A percentile compares a stretch with the other conserved stretches of the same genome.
Conservation (phyloP, 768 basidiomycete species). For the Podaxis mareebaensis region DNA sequence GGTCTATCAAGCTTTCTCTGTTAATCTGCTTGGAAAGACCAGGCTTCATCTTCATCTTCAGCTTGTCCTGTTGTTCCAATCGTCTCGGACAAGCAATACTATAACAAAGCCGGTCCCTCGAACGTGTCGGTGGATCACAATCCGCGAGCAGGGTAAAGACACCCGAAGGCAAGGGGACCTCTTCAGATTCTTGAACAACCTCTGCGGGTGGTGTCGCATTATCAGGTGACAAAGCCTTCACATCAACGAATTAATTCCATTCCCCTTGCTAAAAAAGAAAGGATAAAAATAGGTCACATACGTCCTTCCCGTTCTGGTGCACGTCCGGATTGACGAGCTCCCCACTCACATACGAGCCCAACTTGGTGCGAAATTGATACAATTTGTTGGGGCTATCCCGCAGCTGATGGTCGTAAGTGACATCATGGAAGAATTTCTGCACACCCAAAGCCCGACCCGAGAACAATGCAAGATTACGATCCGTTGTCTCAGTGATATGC, state of each 20-base stretch:
- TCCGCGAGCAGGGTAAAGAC: slow-evolving; percentile 96
- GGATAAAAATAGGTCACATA: slow-evolving; percentile 3
- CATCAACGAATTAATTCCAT: neutral
- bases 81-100: slow-evolving; percentile 94
- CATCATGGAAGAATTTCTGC: slow-evolving; percentile 99
- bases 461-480: slow-evolving; percentile 90
- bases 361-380: slow-evolving; percentile 87
- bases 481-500: slow-evolving; percentile 97
- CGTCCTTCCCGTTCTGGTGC: slow-evolving; percentile 27
- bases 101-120: slow-evolving; percentile 92
- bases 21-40: slow-evolving; percentile 85
- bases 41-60: slow-evolving; percentile 93
- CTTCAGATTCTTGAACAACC: slow-evolving; percentile 51
- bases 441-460: slow-evolving; percentile 96
- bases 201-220: slow-evolving; percentile 19
- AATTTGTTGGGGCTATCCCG: slow-evolving; percentile 87
- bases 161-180: slow-evolving; percentile 79
- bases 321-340: slow-evolving; percentile 46
- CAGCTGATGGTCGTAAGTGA: slow-evolving; percentile 96
- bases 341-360: slow-evolving; percentile 85
- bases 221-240: slow-evolving; percentile 24
- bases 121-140: slow-evolving; percentile 98
- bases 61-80: slow-evolving; percentile 88
- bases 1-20: slow-evolving; percentile 77
- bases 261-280: neutral